Evolutionary conservation across 2,329 filamentous ascomycete genomes (phyloP), one percentile per base, ranked within the genome.

Genomic region (Colletotrichum gloeosporioides): DNA sequence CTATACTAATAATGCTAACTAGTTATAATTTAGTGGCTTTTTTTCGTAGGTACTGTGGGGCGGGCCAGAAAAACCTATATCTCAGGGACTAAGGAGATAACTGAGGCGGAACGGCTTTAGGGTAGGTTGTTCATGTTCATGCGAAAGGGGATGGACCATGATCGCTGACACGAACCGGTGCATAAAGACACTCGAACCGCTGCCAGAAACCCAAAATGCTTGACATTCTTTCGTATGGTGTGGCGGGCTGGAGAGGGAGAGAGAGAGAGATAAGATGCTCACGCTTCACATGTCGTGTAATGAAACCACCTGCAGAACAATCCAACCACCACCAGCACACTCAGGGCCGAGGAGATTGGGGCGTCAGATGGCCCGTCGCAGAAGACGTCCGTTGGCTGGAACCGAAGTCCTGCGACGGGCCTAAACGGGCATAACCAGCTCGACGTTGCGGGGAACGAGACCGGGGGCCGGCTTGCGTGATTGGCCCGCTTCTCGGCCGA

Each of bases 401-500:
- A 64, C 62, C 62, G 34, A 64, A 39, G 10, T 18, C 29, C 18
- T 10, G 34, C 64, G 25, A 22, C 39, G 44, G 44, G n/a, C 44
- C 18, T 25, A 18, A n/a, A 29, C 63, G 36, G 63, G 34, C 55
- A n/a, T 62, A 27, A 62, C 15, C 34, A 18, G 8, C 22, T 39
- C 6, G 12, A 63, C 39, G 12, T 16, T 63, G 44, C 70, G 34
- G 70, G 63, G 65, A 69, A 31, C 15, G n/a, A 16, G 31, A 12
- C 31, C 25, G 16, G 34, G 57, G 53, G 18, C 66, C 15, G 32
- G 12, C 22, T 44, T 15, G 59, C 49, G 18, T 55, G 44, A 73
- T 75, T 73, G 69, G 69, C 25, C 63, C 39, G 69, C 27, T 31
- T 57, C 73, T 67, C 73, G 73, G 73, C 69, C 69, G 69, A 63